phyloP scores from a whole-genome alignment of 192 early-diverging fungal species.

The Umbelopsis ramanniana region DNA sequence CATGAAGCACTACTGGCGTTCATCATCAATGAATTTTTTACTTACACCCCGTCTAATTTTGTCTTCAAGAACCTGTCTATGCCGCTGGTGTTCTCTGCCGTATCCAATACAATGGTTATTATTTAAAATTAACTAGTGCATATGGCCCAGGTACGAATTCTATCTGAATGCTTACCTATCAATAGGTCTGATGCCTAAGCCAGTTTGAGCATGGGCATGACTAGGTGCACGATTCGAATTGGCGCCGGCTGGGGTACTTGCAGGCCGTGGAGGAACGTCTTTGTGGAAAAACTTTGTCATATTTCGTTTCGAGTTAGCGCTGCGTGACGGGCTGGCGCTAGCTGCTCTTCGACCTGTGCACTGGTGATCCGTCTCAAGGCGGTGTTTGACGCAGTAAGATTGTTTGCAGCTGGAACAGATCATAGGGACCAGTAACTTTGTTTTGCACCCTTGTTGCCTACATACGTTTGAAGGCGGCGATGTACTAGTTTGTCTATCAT shows the following conservation, averaged over 20 bases:
- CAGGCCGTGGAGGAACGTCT: constrained; percentile 5
- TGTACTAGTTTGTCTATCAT: constrained; percentile 49
- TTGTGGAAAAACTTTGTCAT: neutral
- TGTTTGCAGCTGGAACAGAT: constrained; percentile 66
- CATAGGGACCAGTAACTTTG: constrained; percentile 68
- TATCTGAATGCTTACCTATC: neutral
- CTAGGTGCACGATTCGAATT: neutral
- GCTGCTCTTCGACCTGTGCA: constrained; percentile 47
- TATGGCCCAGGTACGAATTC: neutral
- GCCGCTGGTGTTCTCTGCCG: constrained; percentile 1
- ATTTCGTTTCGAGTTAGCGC: constrained; percentile 3
- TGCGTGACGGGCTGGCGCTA: constrained; percentile 8
- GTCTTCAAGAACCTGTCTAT: constrained; percentile 2
- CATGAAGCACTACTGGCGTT: neutral
- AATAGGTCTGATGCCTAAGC: constrained; percentile 4
- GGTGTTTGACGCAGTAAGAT: constrained; percentile 81
- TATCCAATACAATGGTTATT: neutral
- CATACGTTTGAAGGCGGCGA: constrained; percentile 65
- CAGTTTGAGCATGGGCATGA: neutral
- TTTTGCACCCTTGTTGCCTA: constrained; percentile 63
- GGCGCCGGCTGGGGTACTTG: neutral
- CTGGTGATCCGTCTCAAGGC: constrained; percentile 72
- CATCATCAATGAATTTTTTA: neutral
- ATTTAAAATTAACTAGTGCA: neutral
- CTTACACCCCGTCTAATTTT: constrained; percentile 13